These are phyloP conservation scores for Diaporthe destruens DNA, from an alignment of 2,329 filamentous ascomycete genomes.

Conservation along the genomic window DNA sequence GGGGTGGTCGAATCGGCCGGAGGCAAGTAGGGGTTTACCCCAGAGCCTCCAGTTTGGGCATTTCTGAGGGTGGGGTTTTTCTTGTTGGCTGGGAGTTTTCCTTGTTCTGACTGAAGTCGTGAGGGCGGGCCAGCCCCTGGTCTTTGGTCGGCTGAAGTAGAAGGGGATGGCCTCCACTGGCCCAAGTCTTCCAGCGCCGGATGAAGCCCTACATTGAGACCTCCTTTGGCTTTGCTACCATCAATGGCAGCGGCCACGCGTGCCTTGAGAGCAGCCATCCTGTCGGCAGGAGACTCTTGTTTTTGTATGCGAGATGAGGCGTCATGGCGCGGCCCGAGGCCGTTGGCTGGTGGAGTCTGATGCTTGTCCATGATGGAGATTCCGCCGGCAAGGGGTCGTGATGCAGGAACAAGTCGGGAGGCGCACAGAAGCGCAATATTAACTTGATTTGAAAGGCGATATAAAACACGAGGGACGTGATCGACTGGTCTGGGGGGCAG, in stretches of 20 bases:
- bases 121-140: slow-evolving; percentile 48
- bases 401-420: background rate
- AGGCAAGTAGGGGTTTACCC: slow-evolving; percentile 86
- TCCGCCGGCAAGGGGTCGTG: background rate
- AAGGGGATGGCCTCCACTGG: slow-evolving; percentile 57
- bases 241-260: slow-evolving; percentile 82
- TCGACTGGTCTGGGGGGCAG: background rate
- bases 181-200: slow-evolving; percentile 76
- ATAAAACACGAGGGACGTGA: background rate
- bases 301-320: slow-evolving; percentile 66
- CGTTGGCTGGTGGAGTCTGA: slow-evolving; percentile 54
- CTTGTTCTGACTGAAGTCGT: slow-evolving; percentile 45
- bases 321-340: slow-evolving; percentile 70
- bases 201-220: slow-evolving; percentile 81
- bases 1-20: slow-evolving; percentile 76
- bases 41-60: slow-evolving; percentile 23
- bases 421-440: slow-evolving; percentile 23
- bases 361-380: slow-evolving; percentile 63
- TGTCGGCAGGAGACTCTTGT: slow-evolving; percentile 70
- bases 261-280: slow-evolving; percentile 82
- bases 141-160: slow-evolving; percentile 52
- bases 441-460: background rate
- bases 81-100: slow-evolving; percentile 38
- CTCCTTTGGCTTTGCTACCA: slow-evolving; percentile 71
- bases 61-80: slow-evolving; percentile 30